Evolutionary conservation across 306 rosid genomes (phyloP).

Genomic region (Gynostemma pentaphyllum): DNA sequence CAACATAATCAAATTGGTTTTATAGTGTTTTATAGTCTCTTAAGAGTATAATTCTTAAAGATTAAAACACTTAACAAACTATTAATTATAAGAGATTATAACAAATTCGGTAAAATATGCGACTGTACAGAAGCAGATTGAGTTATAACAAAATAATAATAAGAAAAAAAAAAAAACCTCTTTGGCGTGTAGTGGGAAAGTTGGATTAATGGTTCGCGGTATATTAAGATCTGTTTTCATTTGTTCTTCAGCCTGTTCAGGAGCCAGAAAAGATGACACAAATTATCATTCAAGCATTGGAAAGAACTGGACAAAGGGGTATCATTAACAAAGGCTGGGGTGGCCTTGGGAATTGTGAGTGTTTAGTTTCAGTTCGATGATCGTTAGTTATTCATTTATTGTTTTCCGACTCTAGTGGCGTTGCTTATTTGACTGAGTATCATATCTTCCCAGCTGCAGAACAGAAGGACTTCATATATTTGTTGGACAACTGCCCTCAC

Average conservation of each 20-base stretch:
- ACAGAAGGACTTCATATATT: conserved; percentile 64
- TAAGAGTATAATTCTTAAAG: background rate
- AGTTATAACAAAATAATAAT: background rate
- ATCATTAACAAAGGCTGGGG: conserved; percentile 99
- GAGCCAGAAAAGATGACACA: conserved; percentile 90
- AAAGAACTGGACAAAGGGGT: conserved; percentile 82
- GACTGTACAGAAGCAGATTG: background rate
- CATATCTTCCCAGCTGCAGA: conserved; percentile 65
- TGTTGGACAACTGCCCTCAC: conserved; percentile 83
- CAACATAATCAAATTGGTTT: background rate
- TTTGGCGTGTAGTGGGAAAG: background rate
- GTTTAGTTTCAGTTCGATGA: background rate
- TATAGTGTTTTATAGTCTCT: background rate
- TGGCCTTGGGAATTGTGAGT: conserved; percentile 88
- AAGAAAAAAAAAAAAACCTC: background rate
- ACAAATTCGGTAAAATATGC: background rate
- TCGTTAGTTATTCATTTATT: background rate
- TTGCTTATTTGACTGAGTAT: conserved; percentile 13
- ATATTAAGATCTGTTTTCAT: background rate
- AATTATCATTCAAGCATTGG: conserved; percentile 79
- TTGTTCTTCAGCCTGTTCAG: conserved; percentile 70
- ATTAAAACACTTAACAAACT: background rate
- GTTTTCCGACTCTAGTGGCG: background rate
- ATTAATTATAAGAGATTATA: background rate
- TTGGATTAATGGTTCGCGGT: background rate